A percentile compares a stretch with the other conserved stretches of the same genome.
Evolutionary conservation across 202 grass and related monocot genomes (phyloP).

Genomic region (Carex sylvatica): DNA sequence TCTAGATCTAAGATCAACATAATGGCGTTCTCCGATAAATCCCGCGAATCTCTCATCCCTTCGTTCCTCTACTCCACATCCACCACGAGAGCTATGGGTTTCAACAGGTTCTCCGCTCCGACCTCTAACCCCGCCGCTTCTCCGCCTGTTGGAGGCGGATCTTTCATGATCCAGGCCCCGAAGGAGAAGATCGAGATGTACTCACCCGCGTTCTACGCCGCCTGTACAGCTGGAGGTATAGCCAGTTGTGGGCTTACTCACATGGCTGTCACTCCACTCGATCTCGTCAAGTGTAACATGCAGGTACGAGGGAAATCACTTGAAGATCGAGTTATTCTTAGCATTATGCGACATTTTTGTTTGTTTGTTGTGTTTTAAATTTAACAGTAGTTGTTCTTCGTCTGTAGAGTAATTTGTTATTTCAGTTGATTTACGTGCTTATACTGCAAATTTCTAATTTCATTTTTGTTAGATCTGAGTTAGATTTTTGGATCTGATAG

Average conservation of each 20-base stretch:
- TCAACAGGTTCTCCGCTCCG: constrained; percentile 27
- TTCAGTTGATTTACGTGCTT: neutral
- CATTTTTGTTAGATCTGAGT: neutral
- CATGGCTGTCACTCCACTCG: constrained; percentile 87
- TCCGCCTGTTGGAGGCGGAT: constrained; percentile 4
- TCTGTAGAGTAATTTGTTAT: neutral
- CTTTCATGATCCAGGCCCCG: constrained; percentile 65
- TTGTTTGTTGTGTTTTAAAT: neutral
- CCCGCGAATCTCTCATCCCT: constrained; percentile 59
- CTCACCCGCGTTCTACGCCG: constrained; percentile 84
- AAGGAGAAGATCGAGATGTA: constrained; percentile 82
- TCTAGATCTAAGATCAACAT: constrained; percentile 17
- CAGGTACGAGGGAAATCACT: constrained; percentile 47
- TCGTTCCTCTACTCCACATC: constrained; percentile 63
- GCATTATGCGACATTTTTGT: neutral
- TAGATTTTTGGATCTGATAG: constrained; percentile 4
- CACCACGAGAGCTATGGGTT: constrained; percentile 36
- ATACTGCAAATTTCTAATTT: neutral
- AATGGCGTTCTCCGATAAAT: constrained; percentile 67
- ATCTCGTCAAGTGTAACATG: constrained; percentile 98
- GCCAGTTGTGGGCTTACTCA: constrained; percentile 94
- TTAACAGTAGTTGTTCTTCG: neutral
- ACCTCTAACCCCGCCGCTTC: constrained; percentile 1
- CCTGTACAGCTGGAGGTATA: constrained; percentile 81
- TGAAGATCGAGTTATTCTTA: neutral